Conservation (phyloP, 345 rosid species). For the Tarenaya hassleriana region DNA sequence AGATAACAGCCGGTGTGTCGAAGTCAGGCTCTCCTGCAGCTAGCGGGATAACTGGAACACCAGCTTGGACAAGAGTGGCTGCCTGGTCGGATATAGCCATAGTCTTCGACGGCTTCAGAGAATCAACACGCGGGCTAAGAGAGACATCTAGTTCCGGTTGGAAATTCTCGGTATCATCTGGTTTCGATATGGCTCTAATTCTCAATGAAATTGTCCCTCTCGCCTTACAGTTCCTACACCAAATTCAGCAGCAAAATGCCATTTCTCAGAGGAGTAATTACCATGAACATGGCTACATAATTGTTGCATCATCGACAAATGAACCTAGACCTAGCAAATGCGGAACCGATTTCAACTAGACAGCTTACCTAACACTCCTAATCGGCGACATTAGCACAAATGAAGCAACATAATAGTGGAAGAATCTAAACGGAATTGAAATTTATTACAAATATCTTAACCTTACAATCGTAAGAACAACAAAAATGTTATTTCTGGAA, state of each 20-base stretch:
- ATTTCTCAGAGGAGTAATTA: not conserved
- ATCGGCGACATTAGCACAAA: not conserved
- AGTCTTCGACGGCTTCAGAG: constrained; percentile 88
- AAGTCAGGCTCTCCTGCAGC: constrained; percentile 99
- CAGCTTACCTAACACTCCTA: not conserved
- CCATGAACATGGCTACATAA: not conserved
- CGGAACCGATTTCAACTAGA: too few relatives aligned
- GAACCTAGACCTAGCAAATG: not conserved
- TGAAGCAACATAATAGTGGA: constrained; percentile 3
- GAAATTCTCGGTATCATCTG: constrained; percentile 28
- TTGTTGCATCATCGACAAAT: not conserved
- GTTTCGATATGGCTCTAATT: constrained; percentile 39
- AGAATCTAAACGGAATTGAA: not conserved
- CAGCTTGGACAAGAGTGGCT: constrained; percentile 82
- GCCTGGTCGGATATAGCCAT: constrained; percentile 91
- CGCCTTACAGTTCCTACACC: constrained; percentile 33
- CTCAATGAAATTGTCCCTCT: constrained; percentile 24
- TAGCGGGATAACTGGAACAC: constrained; percentile 76
- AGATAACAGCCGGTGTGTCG: constrained; percentile 66
- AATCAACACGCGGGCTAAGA: constrained; percentile 77
- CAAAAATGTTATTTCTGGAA: too few relatives aligned
- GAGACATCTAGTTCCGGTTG: constrained; percentile 52
- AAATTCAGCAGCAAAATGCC: constrained; percentile 13
- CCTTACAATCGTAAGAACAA: too few relatives aligned
- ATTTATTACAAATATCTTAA: too few relatives aligned